Percentiles rank a stretch among this genome's conserved stretches.
Conservation (phyloP, 2,329 filamentous ascomycete species). For the Berkeleyomyces rouxiae region DNA sequence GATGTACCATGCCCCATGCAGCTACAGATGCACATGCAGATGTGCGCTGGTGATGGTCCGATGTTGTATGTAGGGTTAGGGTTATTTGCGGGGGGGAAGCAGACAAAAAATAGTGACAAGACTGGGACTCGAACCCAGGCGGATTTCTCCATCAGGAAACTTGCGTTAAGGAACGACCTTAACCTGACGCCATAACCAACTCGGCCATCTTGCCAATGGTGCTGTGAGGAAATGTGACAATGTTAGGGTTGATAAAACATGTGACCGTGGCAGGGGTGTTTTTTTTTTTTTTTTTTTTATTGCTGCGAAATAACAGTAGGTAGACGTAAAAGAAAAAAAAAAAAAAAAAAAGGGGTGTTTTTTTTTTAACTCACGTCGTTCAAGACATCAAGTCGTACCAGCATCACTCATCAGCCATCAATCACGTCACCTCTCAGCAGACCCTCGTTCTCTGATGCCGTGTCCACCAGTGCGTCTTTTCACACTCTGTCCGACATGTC, state of each 20-base stretch:
- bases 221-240: background rate
- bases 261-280: background rate
- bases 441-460: too few species aligned
- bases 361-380: background rate
- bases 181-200: slow-evolving; percentile 24
- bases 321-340: too few species aligned
- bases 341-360: background rate
- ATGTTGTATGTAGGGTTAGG: too few species aligned
- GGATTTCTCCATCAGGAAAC: slow-evolving; percentile 14
- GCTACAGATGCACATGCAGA: background rate
- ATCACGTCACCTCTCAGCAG: too few species aligned
- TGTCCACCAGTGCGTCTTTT: too few species aligned
- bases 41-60: background rate
- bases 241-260: background rate
- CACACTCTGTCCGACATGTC: too few species aligned
- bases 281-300: background rate
- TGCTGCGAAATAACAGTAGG: background rate
- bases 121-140: slow-evolving; percentile 14
- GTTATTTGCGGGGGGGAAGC: background rate
- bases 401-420: too few species aligned
- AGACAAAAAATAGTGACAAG: slow-evolving; percentile 9
- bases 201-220: slow-evolving; percentile 20
- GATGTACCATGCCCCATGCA: background rate
- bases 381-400: too few species aligned
- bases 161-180: slow-evolving; percentile 17